Evolutionary conservation across 2,329 filamentous ascomycete genomes (phyloP), one percentile per base, ranked within the genome.

Genomic region (Phaeoacremonium minimum): DNA sequence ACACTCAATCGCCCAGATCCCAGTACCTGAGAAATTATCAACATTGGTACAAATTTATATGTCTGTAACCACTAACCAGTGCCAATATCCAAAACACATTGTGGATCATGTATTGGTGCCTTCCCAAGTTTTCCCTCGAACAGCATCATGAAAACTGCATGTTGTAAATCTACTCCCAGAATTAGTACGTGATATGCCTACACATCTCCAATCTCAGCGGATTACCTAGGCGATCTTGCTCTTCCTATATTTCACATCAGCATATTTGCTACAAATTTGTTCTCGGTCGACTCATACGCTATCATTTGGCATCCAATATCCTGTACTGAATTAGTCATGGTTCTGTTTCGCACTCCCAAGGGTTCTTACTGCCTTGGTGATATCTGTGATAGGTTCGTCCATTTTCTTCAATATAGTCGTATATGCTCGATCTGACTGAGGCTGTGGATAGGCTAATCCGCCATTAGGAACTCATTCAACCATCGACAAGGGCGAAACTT

Each of bases 311-410:
- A 26, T 26, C 22, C 22, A 26, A n/a, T 26, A 26, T 26, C n/a
- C 22, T 26, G n/a, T n/a, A 26, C 9, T 26, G 22, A 26, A 9
- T 9, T 26, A 9, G 22, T 26, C 9, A 26, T 26, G 22, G 22
- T 26, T n/a, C n/a, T n/a, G n/a, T n/a, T n/a, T n/a, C n/a, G n/a
- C n/a, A n/a, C n/a, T n/a, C n/a, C n/a, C n/a, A n/a, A n/a, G 28
- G n/a, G 13, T 11, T 46, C 48, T 48, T 16, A 52, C 49, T 48
- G 15, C 49, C 48, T 40, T 48, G 41, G 35, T 52, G 51, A 33
- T 52, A 52, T 13, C 43, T 35, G 20, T 52, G 49, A 30, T 48
- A 52, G 7, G 47, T 51, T 26, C 48, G 42, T 9, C 49, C 49
- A 18, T 50, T 44, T 31, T 50, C 43, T 19, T 42, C 37, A 16